These are phyloP conservation scores for Tetrahymena elliotti DNA, from an alignment of 73 alveolate genomes.

Conservation along the genomic window DNA sequence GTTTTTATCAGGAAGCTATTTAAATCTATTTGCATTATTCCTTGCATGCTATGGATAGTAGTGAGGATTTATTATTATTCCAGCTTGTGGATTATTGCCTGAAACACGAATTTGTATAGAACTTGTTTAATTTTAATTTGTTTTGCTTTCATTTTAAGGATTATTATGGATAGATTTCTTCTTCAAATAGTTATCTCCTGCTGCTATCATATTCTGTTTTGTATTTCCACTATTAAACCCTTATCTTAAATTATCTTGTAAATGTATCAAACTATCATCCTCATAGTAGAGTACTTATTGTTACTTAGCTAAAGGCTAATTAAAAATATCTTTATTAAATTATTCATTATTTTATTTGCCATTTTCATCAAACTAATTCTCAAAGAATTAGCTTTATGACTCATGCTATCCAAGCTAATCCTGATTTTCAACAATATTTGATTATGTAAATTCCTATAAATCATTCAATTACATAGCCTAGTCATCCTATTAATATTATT, in stretches of 20 bases:
- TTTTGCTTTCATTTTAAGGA: background rate
- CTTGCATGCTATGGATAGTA: background rate
- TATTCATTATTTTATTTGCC: background rate
- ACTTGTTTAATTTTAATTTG: background rate
- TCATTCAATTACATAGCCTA: background rate
- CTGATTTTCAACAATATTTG: background rate
- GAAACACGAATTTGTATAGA: background rate
- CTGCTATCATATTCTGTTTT: background rate
- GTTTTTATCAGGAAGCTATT: background rate
- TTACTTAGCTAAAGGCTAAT: background rate
- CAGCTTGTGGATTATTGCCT: background rate
- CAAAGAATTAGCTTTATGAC: background rate
- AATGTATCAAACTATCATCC: background rate
- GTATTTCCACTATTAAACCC: background rate
- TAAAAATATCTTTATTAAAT: background rate
- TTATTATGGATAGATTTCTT: background rate
- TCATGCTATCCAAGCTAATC: background rate
- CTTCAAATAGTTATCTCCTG: background rate
- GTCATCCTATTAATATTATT: background rate
- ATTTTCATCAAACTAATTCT: background rate
- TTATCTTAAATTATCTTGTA: background rate
- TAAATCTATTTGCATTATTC: background rate
- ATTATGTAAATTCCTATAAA: background rate
- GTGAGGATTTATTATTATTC: background rate
- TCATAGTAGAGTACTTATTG: background rate